These are phyloP conservation scores for Penicillium sp. DNA, from an alignment of 2,329 filamentous ascomycete species.

Conservation along the genomic window DNA sequence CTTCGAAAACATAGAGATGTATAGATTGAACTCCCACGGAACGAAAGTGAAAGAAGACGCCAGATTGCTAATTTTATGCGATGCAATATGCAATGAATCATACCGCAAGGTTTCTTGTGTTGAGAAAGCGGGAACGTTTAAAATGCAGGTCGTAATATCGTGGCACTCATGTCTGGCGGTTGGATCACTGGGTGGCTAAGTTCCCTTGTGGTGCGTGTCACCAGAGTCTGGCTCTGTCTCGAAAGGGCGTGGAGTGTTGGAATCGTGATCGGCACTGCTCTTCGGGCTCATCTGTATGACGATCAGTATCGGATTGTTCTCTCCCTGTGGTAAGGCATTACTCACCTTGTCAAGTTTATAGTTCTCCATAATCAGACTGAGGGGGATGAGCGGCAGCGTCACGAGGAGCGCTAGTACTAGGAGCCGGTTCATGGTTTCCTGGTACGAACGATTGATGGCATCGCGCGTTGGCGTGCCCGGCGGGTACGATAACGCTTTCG, in stretches of 20 bases:
- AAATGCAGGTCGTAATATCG: constrained; percentile 16
- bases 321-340: not conserved
- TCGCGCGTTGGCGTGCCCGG: constrained; percentile 60
- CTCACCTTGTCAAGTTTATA: constrained; percentile 58
- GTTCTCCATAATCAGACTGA: constrained; percentile 62
- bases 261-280: constrained; percentile 18
- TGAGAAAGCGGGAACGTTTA: not conserved
- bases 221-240: constrained; percentile 24
- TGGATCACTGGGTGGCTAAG: constrained; percentile 14
- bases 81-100: not conserved
- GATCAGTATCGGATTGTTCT: not conserved
- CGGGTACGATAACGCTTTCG: constrained; percentile 60
- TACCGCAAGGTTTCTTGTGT: not conserved
- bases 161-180: constrained; percentile 10
- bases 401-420: constrained; percentile 59
- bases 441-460: constrained; percentile 67
- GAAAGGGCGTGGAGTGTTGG: constrained; percentile 14
- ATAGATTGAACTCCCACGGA: not conserved
- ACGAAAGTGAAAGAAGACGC: not conserved
- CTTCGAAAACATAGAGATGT: not conserved
- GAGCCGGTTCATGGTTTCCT: constrained; percentile 66
- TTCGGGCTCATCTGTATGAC: constrained; percentile 33
- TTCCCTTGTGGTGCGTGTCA: constrained; percentile 33
- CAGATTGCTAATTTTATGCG: not conserved
- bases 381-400: constrained; percentile 59